Evolutionary conservation across 73 alveolate species (phyloP).

Genomic region (Blepharisma stoltei): DNA sequence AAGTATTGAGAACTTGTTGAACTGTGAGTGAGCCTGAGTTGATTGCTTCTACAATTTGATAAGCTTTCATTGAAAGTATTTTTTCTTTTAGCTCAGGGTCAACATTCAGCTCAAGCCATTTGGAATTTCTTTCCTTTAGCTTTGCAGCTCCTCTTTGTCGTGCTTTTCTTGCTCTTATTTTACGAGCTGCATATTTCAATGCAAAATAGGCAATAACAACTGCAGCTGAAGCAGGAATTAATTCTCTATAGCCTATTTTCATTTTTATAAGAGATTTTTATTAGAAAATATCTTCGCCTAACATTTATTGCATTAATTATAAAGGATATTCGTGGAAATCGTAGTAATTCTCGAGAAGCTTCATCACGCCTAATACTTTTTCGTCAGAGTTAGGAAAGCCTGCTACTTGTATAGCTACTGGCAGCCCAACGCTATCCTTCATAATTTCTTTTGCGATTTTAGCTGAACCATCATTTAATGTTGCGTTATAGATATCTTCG

Average conservation of each 20-base stretch:
- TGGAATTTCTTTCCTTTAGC: neutral
- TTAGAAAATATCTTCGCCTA: too few relatives aligned
- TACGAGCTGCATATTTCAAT: neutral
- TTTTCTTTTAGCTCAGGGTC: neutral
- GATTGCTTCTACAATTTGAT: conserved; percentile 5
- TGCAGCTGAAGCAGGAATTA: conserved; percentile 3
- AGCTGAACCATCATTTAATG: conserved; percentile 41
- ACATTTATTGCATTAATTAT: too few relatives aligned
- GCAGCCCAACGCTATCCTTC: conserved; percentile 60
- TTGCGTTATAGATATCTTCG: conserved; percentile 39
- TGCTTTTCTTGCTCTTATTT: neutral
- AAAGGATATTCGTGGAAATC: neutral
- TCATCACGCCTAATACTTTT: conserved; percentile 56
- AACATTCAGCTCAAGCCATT: neutral
- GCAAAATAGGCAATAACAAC: neutral
- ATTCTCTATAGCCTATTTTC: neutral
- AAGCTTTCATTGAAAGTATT: neutral
- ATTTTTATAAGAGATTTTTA: too few relatives aligned
- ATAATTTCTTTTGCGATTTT: conserved; percentile 39
- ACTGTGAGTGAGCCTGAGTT: neutral
- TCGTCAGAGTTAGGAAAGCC: conserved; percentile 59
- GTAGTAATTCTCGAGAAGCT: conserved; percentile 16
- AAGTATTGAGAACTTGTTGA: neutral
- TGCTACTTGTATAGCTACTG: conserved; percentile 60
- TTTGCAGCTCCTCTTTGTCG: neutral